These are phyloP conservation scores for Entomortierella beljakovae DNA, from an alignment of 192 early-diverging fungal genomes.

Conservation along the genomic window DNA sequence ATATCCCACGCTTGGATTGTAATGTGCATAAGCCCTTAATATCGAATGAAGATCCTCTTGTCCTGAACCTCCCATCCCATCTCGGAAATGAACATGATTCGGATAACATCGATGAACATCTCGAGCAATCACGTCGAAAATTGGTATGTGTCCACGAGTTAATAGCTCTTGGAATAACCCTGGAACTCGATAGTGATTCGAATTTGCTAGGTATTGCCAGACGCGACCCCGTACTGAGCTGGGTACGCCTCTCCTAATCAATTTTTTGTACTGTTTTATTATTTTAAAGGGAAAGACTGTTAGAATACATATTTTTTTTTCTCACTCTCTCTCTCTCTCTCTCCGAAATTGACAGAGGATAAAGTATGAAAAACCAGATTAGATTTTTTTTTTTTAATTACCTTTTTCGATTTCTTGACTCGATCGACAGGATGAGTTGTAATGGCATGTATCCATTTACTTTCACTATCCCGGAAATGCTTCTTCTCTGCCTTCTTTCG, in stretches of 20 bases:
- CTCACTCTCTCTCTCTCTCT: too few relatives aligned
- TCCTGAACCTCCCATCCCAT: conserved; percentile 69
- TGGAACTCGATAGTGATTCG: conserved; percentile 57
- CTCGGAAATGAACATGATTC: conserved; percentile 84
- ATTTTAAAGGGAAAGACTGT: neutral
- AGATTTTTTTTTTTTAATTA: too few relatives aligned
- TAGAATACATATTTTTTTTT: too few relatives aligned
- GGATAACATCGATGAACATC: conserved; percentile 94
- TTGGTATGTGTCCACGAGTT: conserved; percentile 59
- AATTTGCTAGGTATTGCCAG: conserved; percentile 75
- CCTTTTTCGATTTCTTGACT: conserved; percentile 53
- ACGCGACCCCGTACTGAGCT: conserved; percentile 73
- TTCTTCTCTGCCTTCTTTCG: conserved; percentile 29
- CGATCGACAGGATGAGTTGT: conserved; percentile 43
- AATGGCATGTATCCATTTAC: conserved; percentile 49
- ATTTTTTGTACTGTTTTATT: conserved; percentile 74
- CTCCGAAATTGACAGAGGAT: too few relatives aligned
- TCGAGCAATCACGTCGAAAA: conserved; percentile 92
- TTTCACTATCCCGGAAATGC: conserved; percentile 22
- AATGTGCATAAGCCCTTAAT: conserved; percentile 89
- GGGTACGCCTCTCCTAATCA: conserved; percentile 77
- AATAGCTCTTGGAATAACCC: conserved; percentile 58
- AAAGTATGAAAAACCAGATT: too few relatives aligned
- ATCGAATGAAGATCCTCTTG: conserved; percentile 83
- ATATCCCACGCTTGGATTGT: conserved; percentile 89